Evolutionary conservation across 495 filamentous ascomycete genomes (phyloP), one percentile per base, ranked within the genome.

Genomic region (Hyaloscypha bicolor): DNA sequence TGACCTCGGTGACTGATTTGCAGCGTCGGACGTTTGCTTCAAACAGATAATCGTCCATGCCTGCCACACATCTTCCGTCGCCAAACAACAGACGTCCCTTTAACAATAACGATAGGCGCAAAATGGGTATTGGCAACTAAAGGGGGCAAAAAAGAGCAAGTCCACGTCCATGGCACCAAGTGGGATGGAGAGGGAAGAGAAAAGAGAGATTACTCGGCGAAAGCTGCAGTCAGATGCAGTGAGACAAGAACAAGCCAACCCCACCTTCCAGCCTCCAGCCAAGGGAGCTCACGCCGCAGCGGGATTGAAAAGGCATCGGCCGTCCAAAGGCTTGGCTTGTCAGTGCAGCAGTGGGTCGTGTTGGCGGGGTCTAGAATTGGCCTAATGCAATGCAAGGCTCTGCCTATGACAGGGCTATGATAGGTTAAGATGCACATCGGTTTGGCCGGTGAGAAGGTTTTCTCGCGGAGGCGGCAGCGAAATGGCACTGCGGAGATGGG

Each of bases 21-120:
- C 79, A 85, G n/a, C 75, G 52, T 3, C 72, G 63, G 55, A 86
- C 76, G 58, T 83, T 76, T 2, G 59, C 29, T 59, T 75, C 71
- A 55, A 86, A 86, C 71, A 85, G 77, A 67, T 85, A 86, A 69
- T 85, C 79, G 72, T 86, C 84, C 84, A 86, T 86, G 19, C 16
- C 63, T 11, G 5, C 60, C 9, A 25, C 9, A 29, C 60, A 66
- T 55, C 33, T 55, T 48, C 64, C 53, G 6, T 37, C 12, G 8
- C 42, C 16, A 48, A 19, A 4, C 42, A 48, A 48, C 42, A 37
- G 8, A 37, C 35, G 8, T 48, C 42, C 0, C 11, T 19, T 11
- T 16, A 48, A 48, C 42, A 48, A 48, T 48, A 19, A 19, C 16
- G 42, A 48, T 48, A 48, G 9, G 16, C 16, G 42, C 16, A 48